A percentile compares a stretch with the other conserved stretches of the same genome.
phyloP scores from a whole-genome alignment of 2,329 filamentous ascomycete genomes.

The Penicillium palitans region DNA sequence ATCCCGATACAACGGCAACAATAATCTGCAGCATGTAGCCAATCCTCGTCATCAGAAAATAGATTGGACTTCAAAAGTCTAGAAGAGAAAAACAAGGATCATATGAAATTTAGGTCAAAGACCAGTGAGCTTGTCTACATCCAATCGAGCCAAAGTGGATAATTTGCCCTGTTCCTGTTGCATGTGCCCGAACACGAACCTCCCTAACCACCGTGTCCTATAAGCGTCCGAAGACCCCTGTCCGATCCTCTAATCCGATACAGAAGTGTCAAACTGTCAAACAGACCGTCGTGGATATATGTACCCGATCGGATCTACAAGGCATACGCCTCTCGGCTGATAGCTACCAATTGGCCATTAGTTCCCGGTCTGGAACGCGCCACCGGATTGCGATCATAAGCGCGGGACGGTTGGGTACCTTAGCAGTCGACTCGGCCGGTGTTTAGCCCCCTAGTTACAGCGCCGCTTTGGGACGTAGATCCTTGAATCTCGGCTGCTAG shows the following conservation, averaged over 20 bases:
- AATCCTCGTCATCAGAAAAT: not conserved
- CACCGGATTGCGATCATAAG: not conserved
- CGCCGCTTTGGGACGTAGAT: not conserved
- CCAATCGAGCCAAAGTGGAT: not conserved
- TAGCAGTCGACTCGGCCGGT: not conserved
- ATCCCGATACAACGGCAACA: not conserved
- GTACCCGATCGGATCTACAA: slow-evolving; percentile 3
- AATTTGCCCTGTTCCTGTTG: not conserved
- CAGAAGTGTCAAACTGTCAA: not conserved
- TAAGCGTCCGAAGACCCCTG: not conserved
- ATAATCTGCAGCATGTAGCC: not conserved
- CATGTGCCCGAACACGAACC: not conserved
- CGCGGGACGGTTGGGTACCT: not conserved
- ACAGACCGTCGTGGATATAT: not conserved
- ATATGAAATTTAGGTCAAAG: not conserved
- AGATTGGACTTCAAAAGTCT: not conserved
- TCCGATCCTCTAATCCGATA: not conserved
- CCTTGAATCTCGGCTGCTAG: slow-evolving; percentile 6
- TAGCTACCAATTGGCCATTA: not conserved
- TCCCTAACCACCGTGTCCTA: not conserved
- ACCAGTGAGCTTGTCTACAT: not conserved
- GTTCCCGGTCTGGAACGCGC: not conserved
- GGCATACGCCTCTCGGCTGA: not conserved
- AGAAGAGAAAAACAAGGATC: not conserved
- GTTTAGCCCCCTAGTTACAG: not conserved